A percentile compares a stretch with the other conserved stretches of the same genome.
Evolutionary conservation across 1,284 basidiomycete species (phyloP).

Genomic region (Cryptococcus sp.): DNA sequence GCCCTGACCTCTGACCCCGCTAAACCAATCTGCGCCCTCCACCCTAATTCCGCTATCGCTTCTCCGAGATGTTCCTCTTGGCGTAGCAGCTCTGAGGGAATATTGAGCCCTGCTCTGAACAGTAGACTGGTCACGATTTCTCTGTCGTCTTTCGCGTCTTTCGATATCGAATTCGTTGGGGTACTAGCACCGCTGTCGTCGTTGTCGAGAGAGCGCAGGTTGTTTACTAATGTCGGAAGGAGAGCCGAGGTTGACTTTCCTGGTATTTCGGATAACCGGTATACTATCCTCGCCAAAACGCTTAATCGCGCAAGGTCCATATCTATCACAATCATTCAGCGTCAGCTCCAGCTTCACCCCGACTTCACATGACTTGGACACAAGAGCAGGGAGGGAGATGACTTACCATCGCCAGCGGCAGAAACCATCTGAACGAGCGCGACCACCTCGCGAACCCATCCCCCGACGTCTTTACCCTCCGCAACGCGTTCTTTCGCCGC

Average conservation of each 20-base stretch:
- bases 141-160: not conserved
- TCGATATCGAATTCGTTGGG: not conserved
- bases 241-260: conserved; percentile 5
- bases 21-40: conserved; percentile 19
- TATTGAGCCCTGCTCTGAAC: conserved; percentile 24
- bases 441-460: conserved; percentile 20
- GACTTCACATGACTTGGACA: not conserved
- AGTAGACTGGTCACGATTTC: conserved; percentile 13
- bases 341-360: too few species aligned
- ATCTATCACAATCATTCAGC: not conserved
- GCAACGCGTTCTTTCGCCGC: conserved; percentile 8
- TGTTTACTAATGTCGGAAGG: conserved; percentile 11
- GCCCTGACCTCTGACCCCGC: conserved; percentile 14
- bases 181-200: too few species aligned
- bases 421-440: conserved; percentile 17
- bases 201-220: not conserved
- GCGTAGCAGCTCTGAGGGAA: not conserved
- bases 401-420: conserved; percentile 6
- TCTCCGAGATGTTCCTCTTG: not conserved
- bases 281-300: conserved; percentile 14
- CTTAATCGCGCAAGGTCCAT: conserved; percentile 20
- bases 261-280: conserved; percentile 11
- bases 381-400: not conserved
- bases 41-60: conserved; percentile 23
- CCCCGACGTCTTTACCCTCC: conserved; percentile 18